Evolutionary conservation across 495 filamentous ascomycete genomes (phyloP), one percentile per base, ranked within the genome.

Genomic region (Lasiosphaeria ovina): DNA sequence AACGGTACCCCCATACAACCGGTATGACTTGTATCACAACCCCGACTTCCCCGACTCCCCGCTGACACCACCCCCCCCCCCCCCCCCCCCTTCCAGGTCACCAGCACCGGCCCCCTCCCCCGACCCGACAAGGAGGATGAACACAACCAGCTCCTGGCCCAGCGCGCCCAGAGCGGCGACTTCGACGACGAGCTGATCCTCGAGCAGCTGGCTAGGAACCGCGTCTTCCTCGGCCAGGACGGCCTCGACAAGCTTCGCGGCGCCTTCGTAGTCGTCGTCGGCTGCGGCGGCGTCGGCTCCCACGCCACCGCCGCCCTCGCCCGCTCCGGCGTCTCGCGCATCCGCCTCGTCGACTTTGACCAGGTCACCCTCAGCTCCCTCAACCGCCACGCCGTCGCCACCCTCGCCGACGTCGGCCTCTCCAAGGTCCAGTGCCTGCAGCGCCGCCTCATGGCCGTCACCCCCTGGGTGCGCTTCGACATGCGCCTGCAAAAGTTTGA

Each of bases 301-400:
- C 95, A 97, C 77, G 91, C 90, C 47, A 84, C 88, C 10, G 86
- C 91, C 3, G 89, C 95, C 17, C 83, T 99, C 14, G 85, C 93
- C 6, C 89, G 94, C 32, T 97, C 92, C 0, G 95, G 94, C 24
- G 91, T 96, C 17, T 84, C 87, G 35, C 87, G 85, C 56, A 83
- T 99, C 55, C 89, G 95, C 2, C 83, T 99, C 33, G 88, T 99
- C 64, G 94, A 99, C 72, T 99, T 99, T 69, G 94, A 99, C 75
- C 94, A 99, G 80, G 95, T 97, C 33, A 93, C 92, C 0, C 81
- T 99, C 3, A 94, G 90, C 52, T 93, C 89, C 3, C 77, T 99
- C 48, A 99, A 99, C 73, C 82, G 94, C 51, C 94, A 99, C 71
- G 93, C 94, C 3, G 87, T 99, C 0, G 94, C 94, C 12, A 97